Conservation (phyloP, 257 asterid species). For the Primulina huaijiensis region DNA sequence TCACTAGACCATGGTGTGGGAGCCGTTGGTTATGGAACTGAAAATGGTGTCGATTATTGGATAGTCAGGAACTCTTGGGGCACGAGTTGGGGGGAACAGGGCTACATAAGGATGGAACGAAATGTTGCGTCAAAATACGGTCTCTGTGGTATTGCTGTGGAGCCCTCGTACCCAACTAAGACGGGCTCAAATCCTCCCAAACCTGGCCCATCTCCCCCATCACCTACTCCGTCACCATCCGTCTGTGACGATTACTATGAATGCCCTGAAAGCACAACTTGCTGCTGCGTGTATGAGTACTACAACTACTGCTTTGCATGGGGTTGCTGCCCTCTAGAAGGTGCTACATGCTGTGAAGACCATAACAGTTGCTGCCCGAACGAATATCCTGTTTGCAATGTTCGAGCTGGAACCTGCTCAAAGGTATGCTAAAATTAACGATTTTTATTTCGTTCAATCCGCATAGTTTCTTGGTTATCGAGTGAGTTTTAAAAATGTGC, state of each 20-base stretch:
- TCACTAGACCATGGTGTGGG: slow-evolving; percentile 52
- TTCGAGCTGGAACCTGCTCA: slow-evolving; percentile 68
- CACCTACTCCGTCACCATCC: slow-evolving; percentile 51
- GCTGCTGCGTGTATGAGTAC: slow-evolving; percentile 62
- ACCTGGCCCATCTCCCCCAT: slow-evolving; percentile 74
- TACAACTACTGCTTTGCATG: slow-evolving; percentile 47
- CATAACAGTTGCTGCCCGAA: slow-evolving; percentile 82
- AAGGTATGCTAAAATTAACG: not conserved
- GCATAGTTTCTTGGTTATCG: not conserved
- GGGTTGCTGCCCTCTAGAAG: slow-evolving; percentile 88
- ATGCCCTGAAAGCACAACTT: slow-evolving; percentile 62
- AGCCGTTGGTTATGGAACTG: slow-evolving; percentile 55
- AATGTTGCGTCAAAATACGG: slow-evolving; percentile 43
- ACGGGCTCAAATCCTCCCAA: slow-evolving; percentile 60
- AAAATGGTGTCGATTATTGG: slow-evolving; percentile 59
- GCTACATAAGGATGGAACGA: slow-evolving; percentile 71
- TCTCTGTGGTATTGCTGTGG: slow-evolving; percentile 64
- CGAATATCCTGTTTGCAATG: slow-evolving; percentile 71
- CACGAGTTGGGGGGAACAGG: slow-evolving; percentile 64
- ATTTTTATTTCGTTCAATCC: not conserved
- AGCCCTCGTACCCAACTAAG: slow-evolving; percentile 76
- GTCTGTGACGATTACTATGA: slow-evolving; percentile 41
- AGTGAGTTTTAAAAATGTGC: not conserved
- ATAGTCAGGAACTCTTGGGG: slow-evolving; percentile 87
- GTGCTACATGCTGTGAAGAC: slow-evolving; percentile 79